phyloP scores from a whole-genome alignment of 1,139 yeast species.

The Yamadazyma pseudoaaseri region DNA sequence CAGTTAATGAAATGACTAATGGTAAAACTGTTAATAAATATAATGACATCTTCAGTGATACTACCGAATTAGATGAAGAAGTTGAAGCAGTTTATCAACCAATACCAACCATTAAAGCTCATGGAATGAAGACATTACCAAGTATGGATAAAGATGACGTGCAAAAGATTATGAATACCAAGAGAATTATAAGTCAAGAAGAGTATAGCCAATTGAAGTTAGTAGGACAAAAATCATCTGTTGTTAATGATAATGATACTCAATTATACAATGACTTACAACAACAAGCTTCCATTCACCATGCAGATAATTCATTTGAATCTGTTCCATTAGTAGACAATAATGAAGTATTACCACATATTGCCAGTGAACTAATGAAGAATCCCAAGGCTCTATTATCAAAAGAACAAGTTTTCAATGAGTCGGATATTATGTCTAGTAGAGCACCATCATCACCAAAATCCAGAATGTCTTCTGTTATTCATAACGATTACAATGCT shows the following conservation, averaged over 20 bases:
- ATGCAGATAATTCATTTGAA: slow-evolving; percentile 28
- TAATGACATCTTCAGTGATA: slow-evolving; percentile 44
- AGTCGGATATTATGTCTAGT: slow-evolving; percentile 18
- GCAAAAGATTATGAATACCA: slow-evolving; percentile 38
- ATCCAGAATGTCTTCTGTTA: slow-evolving; percentile 17
- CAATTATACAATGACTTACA: slow-evolving; percentile 29
- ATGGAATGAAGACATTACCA: slow-evolving; percentile 45
- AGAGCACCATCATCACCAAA: slow-evolving; percentile 11
- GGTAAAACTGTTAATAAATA: slow-evolving; percentile 29
- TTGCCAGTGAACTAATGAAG: slow-evolving; percentile 34
- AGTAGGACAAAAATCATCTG: slow-evolving; percentile 31
- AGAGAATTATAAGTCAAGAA: slow-evolving; percentile 40
- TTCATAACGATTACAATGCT: slow-evolving; percentile 12
- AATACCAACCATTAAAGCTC: slow-evolving; percentile 37
- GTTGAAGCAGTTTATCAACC: slow-evolving; percentile 3
- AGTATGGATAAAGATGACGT: slow-evolving; percentile 52
- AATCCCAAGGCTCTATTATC: slow-evolving; percentile 34
- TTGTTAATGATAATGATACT: slow-evolving; percentile 28
- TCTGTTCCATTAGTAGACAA: slow-evolving; percentile 19
- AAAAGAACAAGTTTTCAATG: slow-evolving; percentile 40
- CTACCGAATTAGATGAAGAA: slow-evolving; percentile 12
- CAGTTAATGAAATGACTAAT: slow-evolving; percentile 14
- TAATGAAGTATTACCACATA: slow-evolving; percentile 24
- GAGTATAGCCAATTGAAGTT: slow-evolving; percentile 40
- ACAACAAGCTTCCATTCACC: slow-evolving; percentile 42